A percentile compares a stretch with the other conserved stretches of the same genome.
Evolutionary conservation across 345 rosid genomes (phyloP).

Genomic region (Bretschneidera sinensis): DNA sequence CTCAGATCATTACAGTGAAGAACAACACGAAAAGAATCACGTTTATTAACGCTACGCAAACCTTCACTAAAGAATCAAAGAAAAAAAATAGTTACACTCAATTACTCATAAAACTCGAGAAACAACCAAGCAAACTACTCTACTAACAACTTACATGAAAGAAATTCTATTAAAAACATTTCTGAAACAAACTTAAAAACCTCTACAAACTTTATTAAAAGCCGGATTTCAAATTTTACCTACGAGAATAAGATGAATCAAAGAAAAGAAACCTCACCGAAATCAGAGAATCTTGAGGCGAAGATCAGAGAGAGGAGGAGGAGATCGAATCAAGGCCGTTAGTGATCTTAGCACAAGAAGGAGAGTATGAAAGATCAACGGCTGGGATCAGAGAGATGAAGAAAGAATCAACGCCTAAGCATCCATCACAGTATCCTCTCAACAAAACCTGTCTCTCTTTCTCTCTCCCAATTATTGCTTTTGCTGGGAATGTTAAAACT

Average conservation of each 20-base stretch:
- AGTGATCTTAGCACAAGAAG: not conserved
- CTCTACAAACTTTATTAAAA: not conserved
- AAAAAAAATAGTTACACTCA: not conserved
- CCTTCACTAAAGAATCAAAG: not conserved
- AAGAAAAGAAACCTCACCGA: conserved; percentile 1
- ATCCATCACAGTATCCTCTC: conserved; percentile 1
- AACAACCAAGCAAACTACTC: not conserved
- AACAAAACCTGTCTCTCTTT: not conserved
- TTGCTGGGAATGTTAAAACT: not conserved
- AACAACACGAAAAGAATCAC: not conserved
- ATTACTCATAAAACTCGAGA: not conserved
- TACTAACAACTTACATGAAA: not conserved
- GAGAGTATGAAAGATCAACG: conserved; percentile 2
- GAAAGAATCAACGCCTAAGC: not conserved
- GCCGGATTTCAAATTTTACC: not conserved
- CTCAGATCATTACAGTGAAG: not conserved
- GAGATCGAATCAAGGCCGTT: conserved; percentile 3
- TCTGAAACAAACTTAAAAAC: not conserved
- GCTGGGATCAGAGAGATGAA: not conserved
- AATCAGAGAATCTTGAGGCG: conserved; percentile 3
- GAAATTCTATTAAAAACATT: no score
- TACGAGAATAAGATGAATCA: not conserved
- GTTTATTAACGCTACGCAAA: not conserved
- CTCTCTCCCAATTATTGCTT: not conserved
- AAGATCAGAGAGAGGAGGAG: not conserved